These are phyloP conservation scores for Penicillium malachiteum DNA, from an alignment of 495 filamentous ascomycete species.

Conservation along the genomic window DNA sequence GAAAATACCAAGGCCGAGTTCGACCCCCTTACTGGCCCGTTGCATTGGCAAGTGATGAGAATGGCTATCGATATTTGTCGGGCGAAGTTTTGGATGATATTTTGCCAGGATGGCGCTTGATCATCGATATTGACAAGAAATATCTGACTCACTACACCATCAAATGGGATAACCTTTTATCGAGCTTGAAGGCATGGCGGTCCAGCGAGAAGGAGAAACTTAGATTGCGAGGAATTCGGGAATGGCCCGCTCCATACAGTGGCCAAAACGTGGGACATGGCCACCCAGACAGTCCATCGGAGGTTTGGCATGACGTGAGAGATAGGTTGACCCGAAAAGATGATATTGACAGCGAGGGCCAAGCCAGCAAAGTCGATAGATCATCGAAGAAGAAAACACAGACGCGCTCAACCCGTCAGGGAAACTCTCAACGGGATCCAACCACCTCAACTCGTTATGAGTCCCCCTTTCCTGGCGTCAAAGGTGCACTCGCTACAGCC, in stretches of 20 bases:
- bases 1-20: neutral
- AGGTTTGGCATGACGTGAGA: neutral
- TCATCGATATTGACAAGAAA: neutral
- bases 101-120: neutral
- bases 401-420: no score
- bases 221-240: neutral
- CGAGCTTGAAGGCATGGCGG: neutral
- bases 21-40: conserved; percentile 7
- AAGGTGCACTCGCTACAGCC: no score
- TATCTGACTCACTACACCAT: neutral
- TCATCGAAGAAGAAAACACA: no score
- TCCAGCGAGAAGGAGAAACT: neutral
- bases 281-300: neutral
- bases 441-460: no score
- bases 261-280: neutral
- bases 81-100: neutral
- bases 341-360: no score
- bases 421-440: no score
- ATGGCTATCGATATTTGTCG: conserved; percentile 1
- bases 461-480: no score
- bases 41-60: conserved; percentile 4
- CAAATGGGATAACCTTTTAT: neutral
- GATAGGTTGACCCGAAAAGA: neutral
- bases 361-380: no score
- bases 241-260: neutral